Evolutionary conservation across 768 basidiomycete genomes (phyloP).

Genomic region (Boletus huronensis): DNA sequence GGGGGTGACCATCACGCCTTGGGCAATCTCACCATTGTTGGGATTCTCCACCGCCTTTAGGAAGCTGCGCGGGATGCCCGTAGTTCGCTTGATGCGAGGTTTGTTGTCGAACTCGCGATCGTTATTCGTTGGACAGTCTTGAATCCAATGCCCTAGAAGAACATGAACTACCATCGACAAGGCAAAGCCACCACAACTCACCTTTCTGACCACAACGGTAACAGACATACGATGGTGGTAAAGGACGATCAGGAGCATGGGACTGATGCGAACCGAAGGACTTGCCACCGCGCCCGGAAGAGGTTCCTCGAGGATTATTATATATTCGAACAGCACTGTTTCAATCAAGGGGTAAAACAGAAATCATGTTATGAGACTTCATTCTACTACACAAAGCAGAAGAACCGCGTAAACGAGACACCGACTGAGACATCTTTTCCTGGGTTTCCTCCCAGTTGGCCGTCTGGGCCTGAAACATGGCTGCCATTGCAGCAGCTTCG

Average conservation of each 20-base stretch:
- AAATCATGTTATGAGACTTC: constrained; percentile 68
- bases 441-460: constrained; percentile 98
- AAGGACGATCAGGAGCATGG: constrained; percentile 65
- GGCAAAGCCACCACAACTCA: constrained; percentile 29
- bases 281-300: constrained; percentile 60
- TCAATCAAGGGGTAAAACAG: constrained; percentile 34
- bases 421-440: constrained; percentile 99
- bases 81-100: constrained; percentile 95
- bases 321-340: constrained; percentile 68
- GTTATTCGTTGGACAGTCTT: constrained; percentile 96
- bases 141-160: constrained; percentile 92
- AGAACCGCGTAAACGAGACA: constrained; percentile 56
- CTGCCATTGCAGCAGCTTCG: constrained; percentile 94
- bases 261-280: constrained; percentile 41
- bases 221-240: constrained; percentile 95
- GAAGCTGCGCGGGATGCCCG: constrained; percentile 97
- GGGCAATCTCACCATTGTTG: constrained; percentile 60
- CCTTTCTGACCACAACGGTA: constrained; percentile 99
- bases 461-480: constrained; percentile 93
- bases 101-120: constrained; percentile 93
- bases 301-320: constrained; percentile 61
- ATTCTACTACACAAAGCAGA: constrained; percentile 63
- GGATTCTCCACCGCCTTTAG: constrained; percentile 94
- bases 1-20: constrained; percentile 97
- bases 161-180: constrained; percentile 1